Evolutionary conservation across 148 eudicot species (phyloP).

Genomic region (Persicaria maculosa): DNA sequence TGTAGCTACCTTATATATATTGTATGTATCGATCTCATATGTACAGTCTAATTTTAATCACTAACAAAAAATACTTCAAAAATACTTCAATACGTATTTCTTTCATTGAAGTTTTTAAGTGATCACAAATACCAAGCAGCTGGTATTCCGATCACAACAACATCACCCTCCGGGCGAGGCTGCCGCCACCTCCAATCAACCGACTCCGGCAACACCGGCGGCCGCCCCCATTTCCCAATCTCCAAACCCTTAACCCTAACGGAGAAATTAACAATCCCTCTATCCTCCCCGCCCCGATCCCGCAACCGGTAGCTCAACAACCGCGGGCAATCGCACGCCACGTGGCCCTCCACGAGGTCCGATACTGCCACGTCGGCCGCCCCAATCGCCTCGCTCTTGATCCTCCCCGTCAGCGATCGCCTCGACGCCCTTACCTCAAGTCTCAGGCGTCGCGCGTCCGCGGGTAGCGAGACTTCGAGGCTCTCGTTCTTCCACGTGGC

Average conservation of each 20-base stretch:
- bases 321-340: constrained; percentile 35
- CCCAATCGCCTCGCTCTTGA: constrained; percentile 23
- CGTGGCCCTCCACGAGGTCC: constrained; percentile 38
- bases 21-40: too few species aligned
- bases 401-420: constrained; percentile 5
- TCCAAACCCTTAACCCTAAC: constrained; percentile 32
- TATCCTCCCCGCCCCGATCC: constrained; percentile 33
- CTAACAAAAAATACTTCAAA: too few species aligned
- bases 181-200: background rate
- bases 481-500: constrained; percentile 67
- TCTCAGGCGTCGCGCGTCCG: constrained; percentile 20
- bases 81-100: too few species aligned
- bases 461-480: constrained; percentile 27
- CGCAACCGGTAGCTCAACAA: constrained; percentile 63
- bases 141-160: background rate
- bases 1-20: too few species aligned
- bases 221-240: background rate
- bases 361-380: constrained; percentile 39
- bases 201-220: background rate
- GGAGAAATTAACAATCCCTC: constrained; percentile 65
- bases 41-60: too few species aligned
- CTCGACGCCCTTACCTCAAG: constrained; percentile 32
- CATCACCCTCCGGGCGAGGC: background rate
- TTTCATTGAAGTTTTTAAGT: too few species aligned
- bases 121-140: constrained; percentile 5